Evolutionary conservation across 1,139 yeast genomes (phyloP).

Genomic region (Eremothecium coryli): DNA sequence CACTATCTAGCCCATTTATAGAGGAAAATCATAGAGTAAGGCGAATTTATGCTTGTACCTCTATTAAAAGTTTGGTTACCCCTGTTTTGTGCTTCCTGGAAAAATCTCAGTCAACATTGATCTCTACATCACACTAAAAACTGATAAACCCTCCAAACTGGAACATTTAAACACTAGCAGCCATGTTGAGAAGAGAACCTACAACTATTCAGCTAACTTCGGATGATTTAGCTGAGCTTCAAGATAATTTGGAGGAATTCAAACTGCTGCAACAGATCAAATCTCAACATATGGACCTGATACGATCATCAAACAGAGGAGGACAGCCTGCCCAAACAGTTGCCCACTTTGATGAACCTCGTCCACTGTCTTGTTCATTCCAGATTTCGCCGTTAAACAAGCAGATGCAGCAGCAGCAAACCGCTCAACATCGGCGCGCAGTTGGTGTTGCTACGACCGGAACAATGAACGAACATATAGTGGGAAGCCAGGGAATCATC

Average conservation of each 20-base stretch:
- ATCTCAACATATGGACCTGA: conserved; percentile 19
- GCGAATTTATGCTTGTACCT: too few relatives aligned
- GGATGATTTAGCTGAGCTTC: conserved; percentile 20
- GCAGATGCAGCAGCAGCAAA: conserved; percentile 5
- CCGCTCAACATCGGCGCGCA: not conserved
- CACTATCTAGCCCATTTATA: too few relatives aligned
- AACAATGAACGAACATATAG: conserved; percentile 1
- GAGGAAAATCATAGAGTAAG: too few relatives aligned
- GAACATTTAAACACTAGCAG: not conserved
- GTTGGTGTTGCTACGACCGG: not conserved
- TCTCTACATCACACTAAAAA: not conserved
- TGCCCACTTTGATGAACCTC: conserved; percentile 1
- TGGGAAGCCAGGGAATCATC: conserved; percentile 2
- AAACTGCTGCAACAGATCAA: conserved; percentile 18
- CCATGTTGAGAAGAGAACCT: conserved; percentile 23
- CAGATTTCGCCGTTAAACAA: conserved; percentile 6
- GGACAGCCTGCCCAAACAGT: conserved; percentile 2
- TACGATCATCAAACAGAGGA: conserved; percentile 15
- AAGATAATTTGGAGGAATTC: conserved; percentile 21
- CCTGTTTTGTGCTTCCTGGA: conserved; percentile 1
- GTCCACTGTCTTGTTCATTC: conserved; percentile 4
- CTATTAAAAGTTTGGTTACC: not conserved
- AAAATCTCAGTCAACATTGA: not conserved
- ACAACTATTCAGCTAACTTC: conserved; percentile 17
- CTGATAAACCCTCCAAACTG: too few relatives aligned